A percentile compares a stretch with the other conserved stretches of the same genome.
Evolutionary conservation across 352 stramenopile species (phyloP).

Genomic region (Globisporangium rhizosaccharum): DNA sequence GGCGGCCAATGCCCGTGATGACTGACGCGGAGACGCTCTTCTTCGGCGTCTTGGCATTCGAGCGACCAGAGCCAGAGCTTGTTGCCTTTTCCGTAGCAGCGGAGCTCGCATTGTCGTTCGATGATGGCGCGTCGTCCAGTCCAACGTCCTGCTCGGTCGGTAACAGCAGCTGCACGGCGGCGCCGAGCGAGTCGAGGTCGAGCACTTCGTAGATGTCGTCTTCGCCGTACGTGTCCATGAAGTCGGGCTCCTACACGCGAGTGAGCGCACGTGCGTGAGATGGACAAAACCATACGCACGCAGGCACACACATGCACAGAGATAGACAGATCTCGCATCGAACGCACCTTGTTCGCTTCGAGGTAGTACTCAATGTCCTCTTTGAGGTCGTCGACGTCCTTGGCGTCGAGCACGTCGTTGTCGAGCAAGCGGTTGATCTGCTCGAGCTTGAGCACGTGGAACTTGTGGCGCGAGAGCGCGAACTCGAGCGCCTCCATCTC

Average conservation of each 20-base stretch:
- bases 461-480: slow-evolving; percentile 91
- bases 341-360: slow-evolving; percentile 78
- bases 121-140: slow-evolving; percentile 38
- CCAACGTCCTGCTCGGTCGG: slow-evolving; percentile 70
- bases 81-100: not conserved
- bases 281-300: not conserved
- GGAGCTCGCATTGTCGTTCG: slow-evolving; percentile 14
- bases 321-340: not conserved
- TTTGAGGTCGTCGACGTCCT: slow-evolving; percentile 93
- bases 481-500: slow-evolving; percentile 91
- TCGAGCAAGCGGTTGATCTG: slow-evolving; percentile 97
- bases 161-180: slow-evolving; percentile 62
- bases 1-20: slow-evolving; percentile 68
- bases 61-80: slow-evolving; percentile 14
- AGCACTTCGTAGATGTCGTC: slow-evolving; percentile 95
- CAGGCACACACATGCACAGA: not conserved
- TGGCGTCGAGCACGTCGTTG: slow-evolving; percentile 92
- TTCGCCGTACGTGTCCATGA: slow-evolving; percentile 88
- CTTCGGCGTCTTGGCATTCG: slow-evolving; percentile 53
- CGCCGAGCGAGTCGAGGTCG: slow-evolving; percentile 89
- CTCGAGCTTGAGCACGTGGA: slow-evolving; percentile 97
- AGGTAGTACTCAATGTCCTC: slow-evolving; percentile 99
- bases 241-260: slow-evolving; percentile 82
- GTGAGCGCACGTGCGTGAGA: not conserved
- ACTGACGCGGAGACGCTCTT: slow-evolving; percentile 53